Base-by-base conservation (phyloP, 2,329 filamentous ascomycete genomes). In the Davidsoniella virescens region DNA sequence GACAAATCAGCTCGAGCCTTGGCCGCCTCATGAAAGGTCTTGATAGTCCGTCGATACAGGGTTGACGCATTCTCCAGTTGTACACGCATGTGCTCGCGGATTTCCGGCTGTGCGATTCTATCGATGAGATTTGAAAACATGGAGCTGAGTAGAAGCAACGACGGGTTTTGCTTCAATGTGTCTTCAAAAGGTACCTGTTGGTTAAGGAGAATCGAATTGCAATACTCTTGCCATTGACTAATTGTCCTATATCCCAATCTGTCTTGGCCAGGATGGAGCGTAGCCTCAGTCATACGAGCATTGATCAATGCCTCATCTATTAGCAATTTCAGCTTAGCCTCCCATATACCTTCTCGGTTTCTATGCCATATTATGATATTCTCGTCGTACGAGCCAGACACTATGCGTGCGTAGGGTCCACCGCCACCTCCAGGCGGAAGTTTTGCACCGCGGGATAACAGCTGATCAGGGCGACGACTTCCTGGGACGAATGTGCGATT, bases 361-460 rank as follows among this genome's bases (percentile, higher is more conserved):
- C 86, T 81, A 57, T 84, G 82, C 92, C 92, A 98, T 51, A 98
- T 85, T 56, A 95, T 88, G 57, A 98, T 87, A 9, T 80, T 88
- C 66, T 94, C 87, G 57, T 98, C 92, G 58, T 98, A 98, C 0
- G 87, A 94, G 2, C 92, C 92, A 5, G 88, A 95, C 3, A 98
- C 87, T 53, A 98, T 98, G n/a, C 88, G 81, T 8, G 84, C 87
- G 69, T 90, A 95, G 56, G 75, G 80, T 59, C 86, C 86, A 23
- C 90, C 87, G 18, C 90, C 90, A 38, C 90, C 90, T 10, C 90
- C 90, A 0, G 90, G 88, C 1, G 90, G 90, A 2, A 96, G 71
- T 61, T 85, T 92, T 14, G 88, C 86, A 0, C 88, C 88, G 46
- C 85, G 78, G 0, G 85, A 83, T 51, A 79, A 79, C 42, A 94